Percentiles rank a stretch among this genome's conserved stretches.
Conservation (phyloP, 495 filamentous ascomycete species). For the Margaritispora aquatica region DNA sequence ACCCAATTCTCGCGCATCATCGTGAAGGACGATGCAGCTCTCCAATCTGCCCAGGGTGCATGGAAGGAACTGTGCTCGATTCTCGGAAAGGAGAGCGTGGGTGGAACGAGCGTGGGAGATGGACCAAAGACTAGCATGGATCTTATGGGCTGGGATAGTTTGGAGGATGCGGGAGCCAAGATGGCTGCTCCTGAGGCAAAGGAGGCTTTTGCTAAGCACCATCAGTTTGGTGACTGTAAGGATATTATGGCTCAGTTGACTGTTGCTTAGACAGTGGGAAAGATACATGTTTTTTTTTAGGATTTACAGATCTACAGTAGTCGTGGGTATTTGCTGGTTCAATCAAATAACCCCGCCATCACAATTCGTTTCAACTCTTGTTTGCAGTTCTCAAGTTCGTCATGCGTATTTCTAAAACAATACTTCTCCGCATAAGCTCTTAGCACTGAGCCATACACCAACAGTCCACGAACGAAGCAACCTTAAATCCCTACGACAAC, state of each 20-base stretch:
- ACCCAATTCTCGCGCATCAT: conserved; percentile 9
- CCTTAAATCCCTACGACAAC: too few species aligned
- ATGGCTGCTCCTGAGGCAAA: background rate
- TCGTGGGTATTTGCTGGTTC: too few species aligned
- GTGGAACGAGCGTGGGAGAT: conserved; percentile 7
- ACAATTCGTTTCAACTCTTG: too few species aligned
- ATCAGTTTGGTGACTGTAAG: conserved; percentile 5
- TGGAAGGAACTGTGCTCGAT: conserved; percentile 3
- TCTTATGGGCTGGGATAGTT: conserved; percentile 9
- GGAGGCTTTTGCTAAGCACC: conserved; percentile 1
- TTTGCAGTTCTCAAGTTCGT: too few species aligned
- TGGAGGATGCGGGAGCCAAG: conserved; percentile 7
- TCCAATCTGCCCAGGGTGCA: background rate
- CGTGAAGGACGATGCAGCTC: conserved; percentile 1
- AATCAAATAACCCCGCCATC: too few species aligned
- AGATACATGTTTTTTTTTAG: too few species aligned
- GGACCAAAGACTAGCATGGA: background rate
- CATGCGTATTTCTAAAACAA: too few species aligned
- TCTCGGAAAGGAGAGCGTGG: conserved; percentile 7
- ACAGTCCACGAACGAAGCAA: too few species aligned
- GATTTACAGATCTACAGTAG: too few species aligned
- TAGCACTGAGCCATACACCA: too few species aligned
- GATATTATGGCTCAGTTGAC: conserved; percentile 21
- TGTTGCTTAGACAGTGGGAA: too few species aligned
- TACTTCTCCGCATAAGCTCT: too few species aligned